Evolutionary conservation across 257 asterid species (phyloP).

Genomic region (Nicotiana benthamiana): DNA sequence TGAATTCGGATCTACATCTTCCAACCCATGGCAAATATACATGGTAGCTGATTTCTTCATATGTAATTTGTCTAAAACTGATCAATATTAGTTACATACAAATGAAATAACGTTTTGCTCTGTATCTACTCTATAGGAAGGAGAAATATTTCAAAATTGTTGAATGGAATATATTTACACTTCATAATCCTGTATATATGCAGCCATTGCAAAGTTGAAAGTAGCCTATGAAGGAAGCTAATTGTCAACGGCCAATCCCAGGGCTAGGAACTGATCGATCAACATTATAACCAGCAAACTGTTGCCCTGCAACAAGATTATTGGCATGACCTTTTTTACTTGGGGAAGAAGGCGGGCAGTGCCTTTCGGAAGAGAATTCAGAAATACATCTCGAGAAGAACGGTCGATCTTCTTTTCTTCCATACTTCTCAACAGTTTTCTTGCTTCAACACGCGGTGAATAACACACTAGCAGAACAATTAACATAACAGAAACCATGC

Average conservation of each 20-base stretch:
- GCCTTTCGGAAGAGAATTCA: background rate
- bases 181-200: background rate
- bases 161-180: background rate
- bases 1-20: no score
- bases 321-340: background rate
- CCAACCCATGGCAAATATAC: no score
- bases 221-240: background rate
- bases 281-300: background rate
- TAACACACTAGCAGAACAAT: background rate
- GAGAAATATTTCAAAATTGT: background rate
- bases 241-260: background rate
- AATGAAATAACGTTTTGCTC: background rate
- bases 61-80: background rate
- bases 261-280: slow-evolving; percentile 5
- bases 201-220: background rate
- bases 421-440: background rate
- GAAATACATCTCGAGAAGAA: background rate
- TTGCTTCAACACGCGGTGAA: background rate
- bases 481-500: background rate
- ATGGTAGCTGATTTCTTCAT: no score
- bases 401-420: background rate
- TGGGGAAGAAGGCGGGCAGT: background rate
- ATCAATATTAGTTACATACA: background rate
- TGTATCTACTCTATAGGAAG: background rate
- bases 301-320: background rate